Evolutionary conservation across 345 rosid species (phyloP).

Genomic region (Pistacia atlantica): DNA sequence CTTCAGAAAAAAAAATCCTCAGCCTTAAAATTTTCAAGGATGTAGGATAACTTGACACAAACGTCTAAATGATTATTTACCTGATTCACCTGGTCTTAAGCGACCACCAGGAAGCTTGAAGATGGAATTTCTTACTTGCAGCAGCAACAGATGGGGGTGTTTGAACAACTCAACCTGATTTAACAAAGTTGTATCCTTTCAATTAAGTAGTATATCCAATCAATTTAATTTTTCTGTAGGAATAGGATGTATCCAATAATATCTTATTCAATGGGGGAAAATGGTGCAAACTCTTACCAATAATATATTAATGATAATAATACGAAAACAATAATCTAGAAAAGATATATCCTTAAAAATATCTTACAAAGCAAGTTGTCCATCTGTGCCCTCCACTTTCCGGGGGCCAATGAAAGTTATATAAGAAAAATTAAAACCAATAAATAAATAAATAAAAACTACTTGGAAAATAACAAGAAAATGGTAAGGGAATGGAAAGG

Average conservation of each 20-base stretch:
- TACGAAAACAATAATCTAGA: not conserved
- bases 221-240: no score
- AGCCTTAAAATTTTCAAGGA: not conserved
- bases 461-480: not conserved
- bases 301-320: not conserved
- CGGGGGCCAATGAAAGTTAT: no score
- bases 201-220: not conserved
- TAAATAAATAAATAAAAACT: not conserved
- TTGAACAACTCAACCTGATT: slow-evolving; percentile 85
- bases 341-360: not conserved
- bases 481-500: not conserved
- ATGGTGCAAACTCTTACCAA: not conserved
- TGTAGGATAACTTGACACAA: not conserved
- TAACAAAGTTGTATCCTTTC: slow-evolving; percentile 5
- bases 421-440: not conserved
- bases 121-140: slow-evolving; percentile 67
- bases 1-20: not conserved
- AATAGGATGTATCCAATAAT: not conserved
- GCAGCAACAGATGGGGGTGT: slow-evolving; percentile 77
- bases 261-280: not conserved
- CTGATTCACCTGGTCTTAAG: slow-evolving; percentile 77
- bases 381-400: not conserved
- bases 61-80: slow-evolving; percentile 31
- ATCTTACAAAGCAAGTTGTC: not conserved
- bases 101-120: slow-evolving; percentile 91